phyloP scores from a whole-genome alignment of 2,329 filamentous ascomycete species.

The Fusarium nurragi region DNA sequence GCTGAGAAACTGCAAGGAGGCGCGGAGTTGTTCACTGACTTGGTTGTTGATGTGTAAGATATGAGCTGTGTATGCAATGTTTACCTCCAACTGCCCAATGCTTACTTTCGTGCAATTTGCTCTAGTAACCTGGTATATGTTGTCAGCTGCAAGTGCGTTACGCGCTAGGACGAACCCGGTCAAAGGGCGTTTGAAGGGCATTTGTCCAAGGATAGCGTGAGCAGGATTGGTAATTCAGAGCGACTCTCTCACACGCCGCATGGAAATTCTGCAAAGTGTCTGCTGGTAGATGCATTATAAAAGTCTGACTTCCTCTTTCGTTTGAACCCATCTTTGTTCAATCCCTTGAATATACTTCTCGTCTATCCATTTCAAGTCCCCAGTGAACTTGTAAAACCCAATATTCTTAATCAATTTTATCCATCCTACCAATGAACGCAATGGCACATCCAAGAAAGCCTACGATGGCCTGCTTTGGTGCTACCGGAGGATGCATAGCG shows the following conservation, averaged over 20 bases:
- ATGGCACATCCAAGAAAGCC: not conserved
- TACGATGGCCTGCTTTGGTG: not conserved
- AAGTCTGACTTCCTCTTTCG: not conserved
- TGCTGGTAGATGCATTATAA: not conserved
- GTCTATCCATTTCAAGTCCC: not conserved
- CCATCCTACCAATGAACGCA: rapidly evolving
- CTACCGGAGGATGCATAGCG: not conserved
- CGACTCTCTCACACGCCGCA: too few species aligned
- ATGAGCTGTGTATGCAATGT: not conserved
- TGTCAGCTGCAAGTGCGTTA: not conserved
- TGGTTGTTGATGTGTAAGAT: too few species aligned
- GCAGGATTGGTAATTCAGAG: not conserved
- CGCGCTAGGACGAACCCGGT: not conserved
- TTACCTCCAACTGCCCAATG: not conserved
- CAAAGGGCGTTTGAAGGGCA: too few species aligned
- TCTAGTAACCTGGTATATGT: not conserved
- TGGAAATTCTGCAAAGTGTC: too few species aligned
- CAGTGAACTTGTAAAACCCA: not conserved
- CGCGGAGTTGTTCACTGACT: not conserved
- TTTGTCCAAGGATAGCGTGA: not conserved
- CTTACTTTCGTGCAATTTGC: not conserved
- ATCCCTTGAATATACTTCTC: too few species aligned
- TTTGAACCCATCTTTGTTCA: too few species aligned
- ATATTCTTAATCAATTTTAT: not conserved
- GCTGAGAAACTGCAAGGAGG: too few species aligned